Conservation (phyloP, 352 stramenopile genomes). For the Peronospora destructor region DNA sequence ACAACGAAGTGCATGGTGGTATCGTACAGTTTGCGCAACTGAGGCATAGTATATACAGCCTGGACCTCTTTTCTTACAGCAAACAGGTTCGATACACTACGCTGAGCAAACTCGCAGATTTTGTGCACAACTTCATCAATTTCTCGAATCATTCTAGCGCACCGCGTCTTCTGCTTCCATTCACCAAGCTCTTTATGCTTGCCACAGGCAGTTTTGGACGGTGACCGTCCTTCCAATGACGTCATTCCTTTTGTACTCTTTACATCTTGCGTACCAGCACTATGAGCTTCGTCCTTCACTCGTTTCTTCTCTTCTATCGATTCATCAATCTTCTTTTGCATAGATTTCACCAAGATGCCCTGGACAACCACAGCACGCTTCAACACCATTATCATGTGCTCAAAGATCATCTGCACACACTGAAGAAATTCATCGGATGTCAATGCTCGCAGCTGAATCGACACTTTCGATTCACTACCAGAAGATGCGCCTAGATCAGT, state of each 20-base stretch:
- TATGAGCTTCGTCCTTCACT: constrained; percentile 13
- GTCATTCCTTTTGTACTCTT: constrained; percentile 1
- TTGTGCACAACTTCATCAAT: constrained; percentile 83
- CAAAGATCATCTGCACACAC: constrained; percentile 87
- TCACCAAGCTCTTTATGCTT: constrained; percentile 53
- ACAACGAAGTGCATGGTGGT: constrained; percentile 89
- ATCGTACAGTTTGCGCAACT: constrained; percentile 93
- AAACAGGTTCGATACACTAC: constrained; percentile 82
- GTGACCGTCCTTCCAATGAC: constrained; percentile 31
- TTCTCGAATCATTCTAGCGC: constrained; percentile 67
- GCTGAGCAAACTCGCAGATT: constrained; percentile 81
- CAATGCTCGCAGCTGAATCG: constrained; percentile 66
- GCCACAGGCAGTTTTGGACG: constrained; percentile 34
- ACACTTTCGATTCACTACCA: constrained; percentile 71
- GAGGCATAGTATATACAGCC: constrained; percentile 84
- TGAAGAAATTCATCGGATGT: constrained; percentile 81
- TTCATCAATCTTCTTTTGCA: constrained; percentile 65
- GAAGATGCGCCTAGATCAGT: constrained; percentile 17
- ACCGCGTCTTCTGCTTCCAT: constrained; percentile 73
- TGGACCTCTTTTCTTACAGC: constrained; percentile 85
- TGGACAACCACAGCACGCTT: constrained; percentile 76
- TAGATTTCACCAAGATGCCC: constrained; percentile 55
- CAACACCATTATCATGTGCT: constrained; percentile 77
- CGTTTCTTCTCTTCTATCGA: constrained; percentile 35
- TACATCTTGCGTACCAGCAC: constrained; percentile 10